Percentiles rank a stretch among this genome's conserved stretches.
Evolutionary conservation across 306 rosid species (phyloP).

Genomic region (Trifolium repens): DNA sequence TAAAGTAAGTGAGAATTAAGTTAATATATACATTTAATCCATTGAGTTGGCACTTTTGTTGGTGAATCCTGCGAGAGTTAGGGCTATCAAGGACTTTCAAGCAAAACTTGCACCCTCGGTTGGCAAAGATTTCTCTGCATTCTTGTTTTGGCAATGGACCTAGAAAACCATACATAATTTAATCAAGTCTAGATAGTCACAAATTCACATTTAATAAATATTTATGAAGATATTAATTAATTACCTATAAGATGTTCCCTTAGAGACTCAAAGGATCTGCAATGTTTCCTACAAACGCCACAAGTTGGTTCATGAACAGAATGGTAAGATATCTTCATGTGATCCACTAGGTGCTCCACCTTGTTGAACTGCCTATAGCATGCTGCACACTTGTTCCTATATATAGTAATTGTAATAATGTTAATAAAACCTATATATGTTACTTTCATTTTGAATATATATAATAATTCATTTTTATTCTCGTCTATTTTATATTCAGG

Average conservation of each 20-base stretch:
- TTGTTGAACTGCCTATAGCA: conserved; percentile 90
- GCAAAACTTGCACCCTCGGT: conserved; percentile 89
- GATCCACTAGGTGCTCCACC: conserved; percentile 94
- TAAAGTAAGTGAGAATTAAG: conserved; percentile 4
- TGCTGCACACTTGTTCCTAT: conserved; percentile 92
- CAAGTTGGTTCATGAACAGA: conserved; percentile 91
- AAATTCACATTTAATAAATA: conserved; percentile 8
- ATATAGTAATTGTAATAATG: background rate
- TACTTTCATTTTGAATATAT: no score
- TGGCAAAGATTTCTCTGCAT: conserved; percentile 73
- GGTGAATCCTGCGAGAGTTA: conserved; percentile 71
- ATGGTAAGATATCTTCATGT: conserved; percentile 91
- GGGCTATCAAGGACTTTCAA: conserved; percentile 83
- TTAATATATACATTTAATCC: conserved; percentile 54
- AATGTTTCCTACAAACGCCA: conserved; percentile 86
- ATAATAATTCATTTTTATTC: no score
- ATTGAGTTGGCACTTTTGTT: conserved; percentile 77
- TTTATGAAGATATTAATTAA: no score
- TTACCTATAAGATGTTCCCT: conserved; percentile 94
- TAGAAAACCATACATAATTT: conserved; percentile 27
- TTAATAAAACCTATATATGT: background rate
- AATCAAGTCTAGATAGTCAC: background rate
- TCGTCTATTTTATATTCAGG: background rate
- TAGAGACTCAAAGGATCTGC: conserved; percentile 93
- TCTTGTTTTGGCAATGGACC: conserved; percentile 94